Evolutionary conservation across 116 monocot genomes (phyloP).

Genomic region (Trichopus zeylanicus): DNA sequence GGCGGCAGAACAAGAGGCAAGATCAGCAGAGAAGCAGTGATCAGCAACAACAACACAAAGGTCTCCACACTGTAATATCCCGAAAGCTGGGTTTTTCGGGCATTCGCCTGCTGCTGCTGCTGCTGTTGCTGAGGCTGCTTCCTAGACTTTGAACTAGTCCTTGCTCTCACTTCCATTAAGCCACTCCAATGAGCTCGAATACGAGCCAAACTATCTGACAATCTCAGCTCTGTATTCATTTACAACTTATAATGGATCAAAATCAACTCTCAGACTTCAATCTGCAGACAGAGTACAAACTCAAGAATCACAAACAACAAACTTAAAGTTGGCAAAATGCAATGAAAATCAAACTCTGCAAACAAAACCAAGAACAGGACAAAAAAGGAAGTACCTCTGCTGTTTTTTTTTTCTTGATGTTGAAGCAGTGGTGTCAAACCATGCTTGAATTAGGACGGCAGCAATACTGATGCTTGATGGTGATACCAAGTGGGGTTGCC

Average conservation of each 20-base stretch:
- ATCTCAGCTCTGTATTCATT: not conserved
- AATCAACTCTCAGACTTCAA: no score
- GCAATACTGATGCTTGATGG: not conserved
- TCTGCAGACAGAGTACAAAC: no score
- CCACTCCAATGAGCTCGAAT: not conserved
- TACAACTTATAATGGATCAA: no score
- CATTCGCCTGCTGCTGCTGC: not conserved
- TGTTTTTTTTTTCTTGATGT: no score
- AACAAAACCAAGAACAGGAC: no score
- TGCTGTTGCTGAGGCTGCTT: not conserved
- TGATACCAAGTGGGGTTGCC: not conserved
- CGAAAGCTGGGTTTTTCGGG: not conserved
- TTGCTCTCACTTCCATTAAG: not conserved
- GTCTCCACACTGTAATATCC: slow-evolving; percentile 36
- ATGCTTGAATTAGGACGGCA: not conserved
- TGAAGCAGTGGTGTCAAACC: no score
- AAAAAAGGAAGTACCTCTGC: not conserved
- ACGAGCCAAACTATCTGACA: not conserved
- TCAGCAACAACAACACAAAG: slow-evolving; percentile 26
- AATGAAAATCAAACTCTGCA: no score
- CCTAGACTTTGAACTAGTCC: not conserved
- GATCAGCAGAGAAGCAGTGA: slow-evolving; percentile 35
- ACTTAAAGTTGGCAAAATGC: no score
- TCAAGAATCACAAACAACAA: not conserved
- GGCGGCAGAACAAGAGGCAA: slow-evolving; percentile 50